phyloP scores from a whole-genome alignment of 2,329 filamentous ascomycete species.

The Aspergillus flavus region DNA sequence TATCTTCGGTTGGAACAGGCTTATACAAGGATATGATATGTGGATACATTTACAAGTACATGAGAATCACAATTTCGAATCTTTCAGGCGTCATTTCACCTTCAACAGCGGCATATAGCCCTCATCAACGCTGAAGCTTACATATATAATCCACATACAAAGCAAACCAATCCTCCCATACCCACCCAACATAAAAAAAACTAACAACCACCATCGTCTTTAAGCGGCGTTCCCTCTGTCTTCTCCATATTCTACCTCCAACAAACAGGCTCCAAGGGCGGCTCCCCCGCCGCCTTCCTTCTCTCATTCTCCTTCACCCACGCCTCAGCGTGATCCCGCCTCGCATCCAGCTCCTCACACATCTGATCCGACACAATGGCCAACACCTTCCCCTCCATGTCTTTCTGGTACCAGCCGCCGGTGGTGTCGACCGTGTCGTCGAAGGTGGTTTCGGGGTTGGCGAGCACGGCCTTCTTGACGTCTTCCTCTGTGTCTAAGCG shows the following conservation, averaged over 20 bases:
- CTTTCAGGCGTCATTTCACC: not conserved
- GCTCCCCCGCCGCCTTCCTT: not conserved
- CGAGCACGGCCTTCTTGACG: not conserved
- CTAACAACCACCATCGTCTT: too few relatives aligned
- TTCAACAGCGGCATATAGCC: not conserved
- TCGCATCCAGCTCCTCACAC: not conserved
- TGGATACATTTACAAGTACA: not conserved
- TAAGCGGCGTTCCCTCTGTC: not conserved
- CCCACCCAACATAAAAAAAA: not conserved
- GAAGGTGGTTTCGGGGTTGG: not conserved
- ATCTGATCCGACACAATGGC: not conserved
- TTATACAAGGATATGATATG: constrained; percentile 1
- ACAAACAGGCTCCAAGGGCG: not conserved
- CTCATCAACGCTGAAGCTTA: too few relatives aligned
- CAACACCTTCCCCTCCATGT: not conserved
- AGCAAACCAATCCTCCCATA: too few relatives aligned
- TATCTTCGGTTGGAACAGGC: not conserved
- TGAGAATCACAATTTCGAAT: not conserved
- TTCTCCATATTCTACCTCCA: not conserved
- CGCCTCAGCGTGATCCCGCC: not conserved
- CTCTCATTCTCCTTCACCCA: constrained; percentile 1
- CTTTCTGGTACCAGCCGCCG: not conserved
- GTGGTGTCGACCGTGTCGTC: not conserved
- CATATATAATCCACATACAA: too few relatives aligned
- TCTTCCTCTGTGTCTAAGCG: not conserved